Evolutionary conservation across 257 asterid species (phyloP).

Genomic region (Marsdenia floribunda): DNA sequence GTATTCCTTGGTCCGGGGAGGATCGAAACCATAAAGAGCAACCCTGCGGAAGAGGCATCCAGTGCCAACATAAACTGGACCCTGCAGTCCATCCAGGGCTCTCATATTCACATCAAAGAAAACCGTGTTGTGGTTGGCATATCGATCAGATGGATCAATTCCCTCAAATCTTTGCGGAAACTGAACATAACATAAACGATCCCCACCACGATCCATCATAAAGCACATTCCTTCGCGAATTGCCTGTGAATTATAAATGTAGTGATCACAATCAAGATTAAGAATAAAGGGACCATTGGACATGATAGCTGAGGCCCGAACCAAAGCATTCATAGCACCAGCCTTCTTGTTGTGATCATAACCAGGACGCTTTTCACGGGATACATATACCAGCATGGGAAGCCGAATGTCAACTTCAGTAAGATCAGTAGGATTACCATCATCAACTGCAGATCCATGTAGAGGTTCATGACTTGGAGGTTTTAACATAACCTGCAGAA

Average conservation of each 20-base stretch:
- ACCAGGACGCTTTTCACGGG: slow-evolving; percentile 86
- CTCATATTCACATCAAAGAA: slow-evolving; percentile 91
- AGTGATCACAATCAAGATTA: slow-evolving; percentile 89
- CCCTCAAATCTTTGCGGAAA: slow-evolving; percentile 87
- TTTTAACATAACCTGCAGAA: slow-evolving; percentile 78
- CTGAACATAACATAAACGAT: slow-evolving; percentile 70
- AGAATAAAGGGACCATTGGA: slow-evolving; percentile 91
- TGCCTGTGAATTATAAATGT: slow-evolving; percentile 77
- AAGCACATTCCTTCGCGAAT: slow-evolving; percentile 81
- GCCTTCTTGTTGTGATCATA: slow-evolving; percentile 95
- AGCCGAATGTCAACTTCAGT: slow-evolving; percentile 78
- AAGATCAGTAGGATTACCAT: slow-evolving; percentile 49
- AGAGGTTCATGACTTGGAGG: slow-evolving; percentile 83
- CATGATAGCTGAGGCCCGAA: slow-evolving; percentile 86
- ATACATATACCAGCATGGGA: slow-evolving; percentile 78
- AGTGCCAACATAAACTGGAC: slow-evolving; percentile 84
- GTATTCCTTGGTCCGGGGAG: slow-evolving; percentile 64
- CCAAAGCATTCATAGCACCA: slow-evolving; percentile 90
- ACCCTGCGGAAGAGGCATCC: slow-evolving; percentile 82
- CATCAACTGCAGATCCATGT: slow-evolving; percentile 45
- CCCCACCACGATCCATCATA: slow-evolving; percentile 91
- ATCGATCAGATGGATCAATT: slow-evolving; percentile 82
- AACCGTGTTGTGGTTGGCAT: slow-evolving; percentile 80
- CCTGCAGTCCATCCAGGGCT: slow-evolving; percentile 80
- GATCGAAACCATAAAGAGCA: slow-evolving; percentile 84